A percentile compares a stretch with the other conserved stretches of the same genome.
phyloP scores from a whole-genome alignment of 106 monocot species.

The Ottelia alismoides region DNA sequence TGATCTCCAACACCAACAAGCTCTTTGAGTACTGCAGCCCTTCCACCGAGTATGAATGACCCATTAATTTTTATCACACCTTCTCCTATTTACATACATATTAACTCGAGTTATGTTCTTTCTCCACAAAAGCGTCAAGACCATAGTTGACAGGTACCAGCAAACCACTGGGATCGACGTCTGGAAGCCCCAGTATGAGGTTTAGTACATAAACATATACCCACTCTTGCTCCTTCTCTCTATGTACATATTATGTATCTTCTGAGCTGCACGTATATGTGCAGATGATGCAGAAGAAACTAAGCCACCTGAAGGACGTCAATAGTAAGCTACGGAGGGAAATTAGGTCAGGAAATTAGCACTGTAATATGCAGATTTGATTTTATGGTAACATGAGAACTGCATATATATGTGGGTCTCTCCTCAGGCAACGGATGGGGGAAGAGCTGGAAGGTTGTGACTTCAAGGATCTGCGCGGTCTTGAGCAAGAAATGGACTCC shows the following conservation, averaged over 20 bases:
- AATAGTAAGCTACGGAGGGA: conserved; percentile 68
- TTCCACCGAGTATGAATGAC: conserved; percentile 37
- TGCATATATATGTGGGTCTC: background rate
- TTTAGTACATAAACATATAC: background rate
- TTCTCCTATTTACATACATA: background rate
- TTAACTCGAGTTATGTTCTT: background rate
- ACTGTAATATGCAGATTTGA: background rate
- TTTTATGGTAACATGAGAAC: background rate
- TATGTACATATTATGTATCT: background rate
- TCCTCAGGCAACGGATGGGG: conserved; percentile 61
- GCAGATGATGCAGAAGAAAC: conserved; percentile 74
- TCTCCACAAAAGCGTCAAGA: conserved; percentile 34
- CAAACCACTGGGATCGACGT: conserved; percentile 37
- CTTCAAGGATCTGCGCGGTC: conserved; percentile 57
- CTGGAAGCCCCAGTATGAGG: conserved; percentile 83
- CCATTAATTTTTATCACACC: background rate
- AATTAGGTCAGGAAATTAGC: conserved; percentile 33
- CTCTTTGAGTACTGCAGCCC: conserved; percentile 79
- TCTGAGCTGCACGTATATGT: background rate
- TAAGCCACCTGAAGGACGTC: conserved; percentile 68
- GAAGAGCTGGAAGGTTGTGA: conserved; percentile 53
- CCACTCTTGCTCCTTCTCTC: conserved; percentile 1
- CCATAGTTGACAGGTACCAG: conserved; percentile 58
- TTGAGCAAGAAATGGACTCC: conserved; percentile 67
- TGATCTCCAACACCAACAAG: conserved; percentile 83